Base-by-base conservation (phyloP, 371 early-diverging fungal genomes). In the Rhizopus sp. region DNA sequence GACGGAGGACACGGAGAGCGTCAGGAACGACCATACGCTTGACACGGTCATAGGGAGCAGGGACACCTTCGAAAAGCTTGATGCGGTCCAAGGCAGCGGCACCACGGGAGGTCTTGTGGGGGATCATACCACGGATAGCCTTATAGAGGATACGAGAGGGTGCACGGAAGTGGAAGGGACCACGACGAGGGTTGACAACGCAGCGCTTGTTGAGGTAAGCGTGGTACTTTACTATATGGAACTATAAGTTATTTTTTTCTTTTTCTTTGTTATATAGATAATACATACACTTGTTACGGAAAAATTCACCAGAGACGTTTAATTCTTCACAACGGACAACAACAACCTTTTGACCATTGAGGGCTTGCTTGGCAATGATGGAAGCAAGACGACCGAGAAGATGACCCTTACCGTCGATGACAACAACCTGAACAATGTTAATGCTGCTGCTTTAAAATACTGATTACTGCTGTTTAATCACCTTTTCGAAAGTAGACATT, bases 351-450 rank as follows among this genome's bases (percentile, higher is more conserved):
- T 98, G 94, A 69, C 99, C 99, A 81, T 89, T 90, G 62, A 99
- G 87, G 66, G 96, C 84, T 81, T 96, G 91, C 91, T 99, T 99
- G 77, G 99, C 93, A 68, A 99, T 90, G 70, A 93, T 92, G 59
- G 98, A 90, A 65, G 99, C 95, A 57, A 99, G 88, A 75, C 99
- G 98, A 75, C 99, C 99, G 70, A 96, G 85, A 59, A 99, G 87
- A 84, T 99, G 99, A 70, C 94, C 99, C 83, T 97, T 98, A 78
- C 88, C 99, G 88, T 99, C 99, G 82, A 99, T 94, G 77, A 99
- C 93, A 80, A 99, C 83, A 77, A 94, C 94, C 96, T 97, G 15
- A 50, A 7, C 34, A 50, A 50, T 16, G 17, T 10, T 17, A 15
- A 16, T 9, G n/a, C 8, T 37, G 12, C 15, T 12, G 37, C 34